Evolutionary conservation across 495 filamentous ascomycete genomes (phyloP).

Genomic region (Neurospora terricola): DNA sequence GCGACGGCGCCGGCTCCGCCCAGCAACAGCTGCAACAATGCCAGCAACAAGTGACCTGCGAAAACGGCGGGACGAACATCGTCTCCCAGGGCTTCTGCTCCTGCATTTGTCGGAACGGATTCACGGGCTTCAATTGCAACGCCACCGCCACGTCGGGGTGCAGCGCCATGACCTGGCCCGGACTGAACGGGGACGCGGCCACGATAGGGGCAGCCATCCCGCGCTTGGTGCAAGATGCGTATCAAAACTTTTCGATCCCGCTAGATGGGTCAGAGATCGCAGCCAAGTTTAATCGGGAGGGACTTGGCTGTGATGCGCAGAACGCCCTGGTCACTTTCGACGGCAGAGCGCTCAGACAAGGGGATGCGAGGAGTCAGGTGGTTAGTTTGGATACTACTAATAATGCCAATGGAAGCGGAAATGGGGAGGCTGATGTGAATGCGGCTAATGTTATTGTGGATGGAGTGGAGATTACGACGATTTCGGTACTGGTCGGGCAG

Average conservation of each 20-base stretch:
- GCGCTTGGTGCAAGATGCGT: constrained; percentile 52
- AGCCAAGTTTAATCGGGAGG: constrained; percentile 61
- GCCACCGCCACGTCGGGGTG: constrained; percentile 54
- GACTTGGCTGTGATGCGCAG: constrained; percentile 67
- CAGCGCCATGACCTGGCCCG: constrained; percentile 43
- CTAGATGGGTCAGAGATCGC: constrained; percentile 58
- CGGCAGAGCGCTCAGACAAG: constrained; percentile 33
- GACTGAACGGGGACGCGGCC: constrained; percentile 51
- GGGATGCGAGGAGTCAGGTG: constrained; percentile 4
- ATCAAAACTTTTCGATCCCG: constrained; percentile 63
- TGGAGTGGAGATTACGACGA: constrained; percentile 24
- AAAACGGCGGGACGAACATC: constrained; percentile 73
- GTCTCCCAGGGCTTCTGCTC: constrained; percentile 56
- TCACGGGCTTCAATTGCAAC: constrained; percentile 68
- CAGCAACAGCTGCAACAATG: constrained; percentile 37
- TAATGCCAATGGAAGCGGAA: background rate
- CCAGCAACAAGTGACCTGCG: constrained; percentile 47
- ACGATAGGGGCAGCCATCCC: constrained; percentile 75
- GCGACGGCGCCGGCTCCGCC: constrained; percentile 14
- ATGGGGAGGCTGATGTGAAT: constrained; percentile 6
- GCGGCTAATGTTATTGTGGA: constrained; percentile 16
- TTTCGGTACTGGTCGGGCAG: constrained; percentile 26
- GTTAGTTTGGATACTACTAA: background rate
- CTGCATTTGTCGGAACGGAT: constrained; percentile 81
- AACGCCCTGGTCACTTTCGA: constrained; percentile 82